These are phyloP conservation scores for Malassezia obtusa DNA, from an alignment of 1,284 basidiomycete genomes.

Conservation along the genomic window DNA sequence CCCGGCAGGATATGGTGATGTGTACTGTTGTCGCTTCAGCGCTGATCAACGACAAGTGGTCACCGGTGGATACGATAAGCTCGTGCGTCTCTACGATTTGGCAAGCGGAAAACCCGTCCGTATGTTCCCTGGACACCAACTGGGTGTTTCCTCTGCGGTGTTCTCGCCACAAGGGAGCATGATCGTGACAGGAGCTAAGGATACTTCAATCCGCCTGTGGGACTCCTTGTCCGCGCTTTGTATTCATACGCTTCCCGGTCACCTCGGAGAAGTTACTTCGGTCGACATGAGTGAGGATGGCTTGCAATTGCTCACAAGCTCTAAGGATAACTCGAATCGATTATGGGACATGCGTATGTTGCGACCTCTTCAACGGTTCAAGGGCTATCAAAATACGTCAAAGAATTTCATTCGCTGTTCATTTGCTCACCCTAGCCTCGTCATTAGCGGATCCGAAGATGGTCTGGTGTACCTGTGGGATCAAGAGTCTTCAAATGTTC, in stretches of 20 bases:
- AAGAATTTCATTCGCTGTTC: conserved; percentile 52
- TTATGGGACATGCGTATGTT: conserved; percentile 45
- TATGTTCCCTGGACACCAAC: conserved; percentile 52
- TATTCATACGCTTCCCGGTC: conserved; percentile 50
- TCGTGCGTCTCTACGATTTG: conserved; percentile 51
- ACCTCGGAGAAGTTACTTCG: conserved; percentile 52
- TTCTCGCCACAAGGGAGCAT: conserved; percentile 51
- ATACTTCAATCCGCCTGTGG: conserved; percentile 52
- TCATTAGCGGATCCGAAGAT: conserved; percentile 51
- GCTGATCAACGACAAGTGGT: conserved; percentile 49
- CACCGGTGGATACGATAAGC: conserved; percentile 52
- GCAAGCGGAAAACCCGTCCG: conserved; percentile 49
- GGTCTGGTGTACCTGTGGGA: conserved; percentile 47
- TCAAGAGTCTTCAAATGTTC: conserved; percentile 37
- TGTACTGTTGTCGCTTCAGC: conserved; percentile 51
- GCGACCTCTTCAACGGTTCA: conserved; percentile 50
- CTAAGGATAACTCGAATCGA: conserved; percentile 51
- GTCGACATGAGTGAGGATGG: conserved; percentile 52
- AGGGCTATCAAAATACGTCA: conserved; percentile 52
- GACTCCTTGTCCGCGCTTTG: conserved; percentile 51
- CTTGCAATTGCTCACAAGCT: conserved; percentile 50
- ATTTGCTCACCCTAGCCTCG: conserved; percentile 50
- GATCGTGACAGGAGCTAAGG: conserved; percentile 51
- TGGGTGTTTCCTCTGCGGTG: conserved; percentile 50
- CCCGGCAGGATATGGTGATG: conserved; percentile 47